These are phyloP conservation scores for Phalaenopsis hybrid DNA, from an alignment of 116 monocot genomes.

Conservation along the genomic window DNA sequence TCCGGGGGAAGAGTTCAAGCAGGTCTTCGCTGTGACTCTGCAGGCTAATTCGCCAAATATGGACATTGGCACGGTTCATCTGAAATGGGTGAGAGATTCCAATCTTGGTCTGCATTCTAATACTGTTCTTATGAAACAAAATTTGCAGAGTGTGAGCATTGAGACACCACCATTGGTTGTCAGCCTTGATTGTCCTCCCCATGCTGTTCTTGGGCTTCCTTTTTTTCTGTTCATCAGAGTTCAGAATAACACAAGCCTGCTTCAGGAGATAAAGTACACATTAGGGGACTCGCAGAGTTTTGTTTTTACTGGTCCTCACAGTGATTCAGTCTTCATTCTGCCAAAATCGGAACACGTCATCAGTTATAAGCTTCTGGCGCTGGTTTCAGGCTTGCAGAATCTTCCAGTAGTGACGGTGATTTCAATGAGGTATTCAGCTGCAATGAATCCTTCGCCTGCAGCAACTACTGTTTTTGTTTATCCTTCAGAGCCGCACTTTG, in stretches of 20 bases:
- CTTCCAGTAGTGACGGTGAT: conserved; percentile 60
- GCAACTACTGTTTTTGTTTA: conserved; percentile 72
- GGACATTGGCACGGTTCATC: conserved; percentile 41
- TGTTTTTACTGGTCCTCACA: conserved; percentile 79
- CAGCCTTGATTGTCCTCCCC: conserved; percentile 66
- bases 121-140: conserved; percentile 31
- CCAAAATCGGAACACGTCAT: conserved; percentile 69
- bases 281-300: conserved; percentile 83
- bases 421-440: conserved; percentile 74
- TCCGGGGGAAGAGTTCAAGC: conserved; percentile 78
- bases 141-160: conserved; percentile 50
- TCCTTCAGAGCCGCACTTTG: conserved; percentile 56
- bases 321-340: conserved; percentile 44
- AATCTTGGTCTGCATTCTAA: conserved; percentile 9
- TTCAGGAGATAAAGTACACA: conserved; percentile 88
- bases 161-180: conserved; percentile 76
- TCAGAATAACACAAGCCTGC: conserved; percentile 56
- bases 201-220: conserved; percentile 74
- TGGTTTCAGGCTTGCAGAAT: conserved; percentile 63
- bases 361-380: conserved; percentile 67
- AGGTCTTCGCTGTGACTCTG: conserved; percentile 66
- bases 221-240: conserved; percentile 61
- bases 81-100: conserved; percentile 59
- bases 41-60: conserved; percentile 30
- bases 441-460: conserved; percentile 44